phyloP scores from a whole-genome alignment of 371 early-diverging fungal genomes.

The Rhizopus stolonifer region DNA sequence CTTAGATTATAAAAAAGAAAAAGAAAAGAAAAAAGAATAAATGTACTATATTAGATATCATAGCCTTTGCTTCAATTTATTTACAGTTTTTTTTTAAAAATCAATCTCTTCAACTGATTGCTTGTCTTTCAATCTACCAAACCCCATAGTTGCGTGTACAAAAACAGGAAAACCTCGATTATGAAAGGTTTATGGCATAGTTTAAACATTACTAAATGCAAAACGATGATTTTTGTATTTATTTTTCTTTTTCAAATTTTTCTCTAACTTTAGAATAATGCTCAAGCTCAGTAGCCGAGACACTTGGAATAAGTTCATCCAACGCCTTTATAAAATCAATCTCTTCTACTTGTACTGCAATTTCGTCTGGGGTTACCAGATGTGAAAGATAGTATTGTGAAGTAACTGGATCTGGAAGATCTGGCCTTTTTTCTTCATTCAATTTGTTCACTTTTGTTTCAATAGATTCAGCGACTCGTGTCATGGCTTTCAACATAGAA shows the following conservation, averaged over 20 bases:
- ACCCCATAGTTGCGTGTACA: conserved; percentile 23
- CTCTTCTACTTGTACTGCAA: conserved; percentile 71
- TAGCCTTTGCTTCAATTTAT: too few relatives aligned
- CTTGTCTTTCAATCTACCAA: conserved; percentile 33
- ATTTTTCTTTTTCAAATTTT: conserved; percentile 48
- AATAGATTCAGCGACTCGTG: conserved; percentile 81
- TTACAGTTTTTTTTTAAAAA: conserved; percentile 24
- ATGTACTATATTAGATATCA: background rate
- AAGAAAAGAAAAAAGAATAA: too few relatives aligned
- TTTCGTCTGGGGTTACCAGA: conserved; percentile 65
- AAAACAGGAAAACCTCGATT: conserved; percentile 28
- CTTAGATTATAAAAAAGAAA: conserved; percentile 8
- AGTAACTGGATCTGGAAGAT: conserved; percentile 58
- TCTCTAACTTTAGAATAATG: conserved; percentile 81
- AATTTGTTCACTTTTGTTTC: conserved; percentile 59
- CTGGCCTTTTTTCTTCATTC: conserved; percentile 33
- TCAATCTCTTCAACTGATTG: conserved; percentile 39
- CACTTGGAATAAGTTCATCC: conserved; percentile 85
- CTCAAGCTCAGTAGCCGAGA: conserved; percentile 84
- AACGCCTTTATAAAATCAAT: conserved; percentile 85
- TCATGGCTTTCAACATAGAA: conserved; percentile 94
- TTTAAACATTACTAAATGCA: background rate
- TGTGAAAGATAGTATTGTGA: conserved; percentile 85
- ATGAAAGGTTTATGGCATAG: conserved; percentile 27
- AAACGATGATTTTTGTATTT: too few relatives aligned